phyloP scores from a whole-genome alignment of 306 rosid species.

The Rosa lucieae region DNA sequence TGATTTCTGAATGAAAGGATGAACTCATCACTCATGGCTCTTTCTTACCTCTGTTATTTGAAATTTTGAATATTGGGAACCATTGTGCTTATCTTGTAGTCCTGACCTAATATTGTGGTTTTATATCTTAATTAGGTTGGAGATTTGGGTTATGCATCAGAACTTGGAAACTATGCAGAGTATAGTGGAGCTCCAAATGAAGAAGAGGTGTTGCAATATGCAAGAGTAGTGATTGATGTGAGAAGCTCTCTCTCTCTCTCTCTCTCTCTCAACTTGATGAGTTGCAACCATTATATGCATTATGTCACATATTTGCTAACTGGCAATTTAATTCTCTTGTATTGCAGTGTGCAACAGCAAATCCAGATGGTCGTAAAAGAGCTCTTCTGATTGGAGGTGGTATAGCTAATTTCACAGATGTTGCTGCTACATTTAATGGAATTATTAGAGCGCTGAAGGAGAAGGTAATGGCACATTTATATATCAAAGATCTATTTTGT shows the following conservation, averaged over 20 bases:
- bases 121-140: conserved; percentile 51
- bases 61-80: conserved; percentile 7
- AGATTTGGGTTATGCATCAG: conserved; percentile 89
- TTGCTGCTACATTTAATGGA: conserved; percentile 84
- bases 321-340: neutral
- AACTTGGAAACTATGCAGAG: conserved; percentile 96
- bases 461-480: conserved; percentile 41
- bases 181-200: conserved; percentile 96
- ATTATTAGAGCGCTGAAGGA: conserved; percentile 75
- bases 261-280: neutral
- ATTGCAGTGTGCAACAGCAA: conserved; percentile 76
- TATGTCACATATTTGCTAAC: neutral
- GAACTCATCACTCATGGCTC: neutral
- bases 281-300: neutral
- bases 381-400: conserved; percentile 93
- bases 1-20: conserved; percentile 14
- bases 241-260: conserved; percentile 12
- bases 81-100: neutral
- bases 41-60: neutral
- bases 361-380: conserved; percentile 87
- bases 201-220: conserved; percentile 92
- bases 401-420: conserved; percentile 88
- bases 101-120: neutral
- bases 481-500: neutral
- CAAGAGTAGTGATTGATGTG: conserved; percentile 84